Conservation (phyloP, 495 filamentous ascomycete genomes). For the Podospora anserina region DNA sequence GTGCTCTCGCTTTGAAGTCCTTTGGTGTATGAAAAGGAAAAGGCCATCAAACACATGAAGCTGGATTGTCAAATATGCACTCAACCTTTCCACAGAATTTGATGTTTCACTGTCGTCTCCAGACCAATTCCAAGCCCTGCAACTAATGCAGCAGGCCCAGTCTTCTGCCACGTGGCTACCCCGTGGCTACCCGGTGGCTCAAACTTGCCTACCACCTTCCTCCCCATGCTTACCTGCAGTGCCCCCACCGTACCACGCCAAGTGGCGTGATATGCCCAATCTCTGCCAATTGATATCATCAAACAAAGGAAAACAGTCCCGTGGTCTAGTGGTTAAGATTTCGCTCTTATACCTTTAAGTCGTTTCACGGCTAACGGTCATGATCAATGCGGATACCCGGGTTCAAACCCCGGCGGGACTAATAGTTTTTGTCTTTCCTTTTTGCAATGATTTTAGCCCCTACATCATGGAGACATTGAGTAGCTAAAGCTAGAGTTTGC, state of each 20-base stretch:
- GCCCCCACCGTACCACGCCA: background rate
- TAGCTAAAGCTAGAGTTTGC: background rate
- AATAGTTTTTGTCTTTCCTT: background rate
- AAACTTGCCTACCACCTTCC: background rate
- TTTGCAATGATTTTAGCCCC: background rate
- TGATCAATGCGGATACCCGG: background rate
- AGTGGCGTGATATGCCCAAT: background rate
- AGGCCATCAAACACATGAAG: too few relatives aligned
- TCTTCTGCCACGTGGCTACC: background rate
- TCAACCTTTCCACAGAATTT: too few relatives aligned
- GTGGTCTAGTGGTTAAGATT: slow-evolving; percentile 7
- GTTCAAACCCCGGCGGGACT: slow-evolving; percentile 7
- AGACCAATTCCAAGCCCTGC: too few relatives aligned
- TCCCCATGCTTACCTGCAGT: background rate
- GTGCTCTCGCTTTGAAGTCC: background rate
- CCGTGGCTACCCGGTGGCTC: background rate
- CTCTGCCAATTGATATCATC: background rate
- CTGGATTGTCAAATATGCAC: too few relatives aligned
- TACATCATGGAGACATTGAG: background rate
- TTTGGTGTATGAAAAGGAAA: too few relatives aligned
- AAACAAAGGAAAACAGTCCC: background rate
- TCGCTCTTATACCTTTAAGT: slow-evolving; percentile 4
- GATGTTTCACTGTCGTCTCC: too few relatives aligned
- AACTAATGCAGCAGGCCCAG: background rate
- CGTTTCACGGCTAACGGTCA: background rate